Evolutionary conservation across 306 rosid genomes (phyloP), one percentile per base, ranked within the genome.

Genomic region (Cajanus cajan): DNA sequence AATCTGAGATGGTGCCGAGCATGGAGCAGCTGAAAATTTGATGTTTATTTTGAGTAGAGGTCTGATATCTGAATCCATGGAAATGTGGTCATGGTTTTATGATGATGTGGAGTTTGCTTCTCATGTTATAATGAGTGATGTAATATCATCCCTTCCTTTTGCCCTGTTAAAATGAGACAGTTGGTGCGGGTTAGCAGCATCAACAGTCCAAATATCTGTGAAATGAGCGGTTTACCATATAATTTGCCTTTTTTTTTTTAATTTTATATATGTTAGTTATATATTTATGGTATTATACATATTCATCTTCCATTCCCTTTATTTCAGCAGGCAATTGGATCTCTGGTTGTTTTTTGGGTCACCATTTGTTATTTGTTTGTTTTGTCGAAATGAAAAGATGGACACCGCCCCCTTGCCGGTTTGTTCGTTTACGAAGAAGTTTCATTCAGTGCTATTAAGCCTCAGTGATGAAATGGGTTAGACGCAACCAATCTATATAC

Each of bases 121-220:
- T 83, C 87, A 78, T 83, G 67, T 79, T 80, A 55, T 68, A 84
- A 59, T 85, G 88, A 87, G 91, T 87, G 88, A 81, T 87, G 77
- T 78, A 70, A 75, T 80, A 69, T 75, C 79, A 74, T 69, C 81
- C 67, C 81, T 70, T 82, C 80, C 79, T 58, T 66, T 58, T 63
- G 62, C 83, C 90, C 84, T 78, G 81, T 83, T 85, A 51, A 61
- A 74, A 85, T 88, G 87, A 67, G 76, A 86, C 86, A 88, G 89
- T 90, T 87, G 85, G 68, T 84, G 85, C 84, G 67, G 90, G 90
- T 90, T 92, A 87, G 94, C 88, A 87, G 94, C 88, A 84, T 86
- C 80, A 85, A 86, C 82, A 76, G 79, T 77, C 55, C 59, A 74
- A 66, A 79, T 89, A 80, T 85, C 86, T 88, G 71, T 74, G 71